Conservation (phyloP, 2,329 filamentous ascomycete genomes). For the Fusarium hainanense region DNA sequence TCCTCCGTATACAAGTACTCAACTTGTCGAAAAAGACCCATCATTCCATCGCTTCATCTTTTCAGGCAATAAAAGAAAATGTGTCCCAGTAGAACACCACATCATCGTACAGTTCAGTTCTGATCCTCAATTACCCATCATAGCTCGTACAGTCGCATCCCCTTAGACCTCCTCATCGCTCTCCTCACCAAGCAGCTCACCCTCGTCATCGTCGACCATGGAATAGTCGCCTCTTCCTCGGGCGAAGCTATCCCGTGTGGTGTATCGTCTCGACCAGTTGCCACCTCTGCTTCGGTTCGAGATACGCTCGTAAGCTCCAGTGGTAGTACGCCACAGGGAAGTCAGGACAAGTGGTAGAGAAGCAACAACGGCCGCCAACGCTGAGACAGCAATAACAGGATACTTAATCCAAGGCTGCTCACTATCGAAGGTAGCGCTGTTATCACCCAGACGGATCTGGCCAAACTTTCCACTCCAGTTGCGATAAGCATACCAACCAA, state of each 20-base stretch:
- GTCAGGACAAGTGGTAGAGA: constrained; percentile 77
- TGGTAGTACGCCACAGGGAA: constrained; percentile 76
- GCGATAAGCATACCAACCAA: constrained; percentile 86
- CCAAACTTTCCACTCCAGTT: constrained; percentile 93
- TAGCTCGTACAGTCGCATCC: constrained; percentile 31
- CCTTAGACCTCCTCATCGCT: constrained; percentile 83
- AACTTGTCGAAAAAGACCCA: constrained; percentile 13
- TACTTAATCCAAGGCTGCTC: constrained; percentile 84
- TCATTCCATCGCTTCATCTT: constrained; percentile 22
- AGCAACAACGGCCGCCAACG: constrained; percentile 67
- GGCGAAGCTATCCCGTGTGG: constrained; percentile 89
- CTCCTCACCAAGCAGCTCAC: constrained; percentile 91
- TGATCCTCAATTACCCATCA: constrained; percentile 8
- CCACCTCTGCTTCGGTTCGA: constrained; percentile 62
- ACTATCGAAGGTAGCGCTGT: constrained; percentile 65
- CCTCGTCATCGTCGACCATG: constrained; percentile 91
- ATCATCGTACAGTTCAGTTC: constrained; percentile 26
- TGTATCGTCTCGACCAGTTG: constrained; percentile 75
- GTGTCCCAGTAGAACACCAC: constrained; percentile 24
- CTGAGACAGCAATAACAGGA: constrained; percentile 79
- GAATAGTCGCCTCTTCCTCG: constrained; percentile 88
- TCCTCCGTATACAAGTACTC: constrained; percentile 1
- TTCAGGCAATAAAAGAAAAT: constrained; percentile 20
- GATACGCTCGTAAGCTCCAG: constrained; percentile 63
- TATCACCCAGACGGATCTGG: constrained; percentile 88